A percentile compares a stretch with the other conserved stretches of the same genome.
phyloP scores from a whole-genome alignment of 2,329 filamentous ascomycete genomes.

The Fusarium nurragi region DNA sequence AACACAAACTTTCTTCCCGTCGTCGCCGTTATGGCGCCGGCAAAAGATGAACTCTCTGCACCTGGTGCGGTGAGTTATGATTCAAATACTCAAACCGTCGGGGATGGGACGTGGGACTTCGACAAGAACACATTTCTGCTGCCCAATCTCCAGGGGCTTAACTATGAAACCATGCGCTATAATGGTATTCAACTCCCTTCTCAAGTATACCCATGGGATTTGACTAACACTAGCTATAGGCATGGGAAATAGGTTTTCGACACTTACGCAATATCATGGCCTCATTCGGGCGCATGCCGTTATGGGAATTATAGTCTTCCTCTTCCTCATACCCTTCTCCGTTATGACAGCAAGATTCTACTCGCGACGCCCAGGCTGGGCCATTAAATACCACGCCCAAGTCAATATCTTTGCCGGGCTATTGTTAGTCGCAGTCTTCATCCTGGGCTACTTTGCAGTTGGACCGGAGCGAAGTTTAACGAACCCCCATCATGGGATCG shows the following conservation, averaged over 20 bases:
- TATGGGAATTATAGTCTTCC: slow-evolving; percentile 76
- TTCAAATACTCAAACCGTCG: slow-evolving; percentile 78
- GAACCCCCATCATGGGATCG: slow-evolving; percentile 88
- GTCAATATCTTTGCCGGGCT: slow-evolving; percentile 75
- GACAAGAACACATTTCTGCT: slow-evolving; percentile 79
- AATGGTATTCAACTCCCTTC: slow-evolving; percentile 67
- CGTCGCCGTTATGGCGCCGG: slow-evolving; percentile 68
- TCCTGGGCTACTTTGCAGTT: slow-evolving; percentile 81
- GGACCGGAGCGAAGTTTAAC: slow-evolving; percentile 75
- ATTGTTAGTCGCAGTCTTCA: slow-evolving; percentile 75
- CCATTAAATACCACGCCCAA: slow-evolving; percentile 77
- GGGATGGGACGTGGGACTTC: slow-evolving; percentile 86
- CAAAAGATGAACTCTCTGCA: slow-evolving; percentile 69
- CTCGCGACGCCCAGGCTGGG: slow-evolving; percentile 66
- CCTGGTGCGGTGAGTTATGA: slow-evolving; percentile 78
- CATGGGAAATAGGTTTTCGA: slow-evolving; percentile 83
- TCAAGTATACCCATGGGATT: background rate
- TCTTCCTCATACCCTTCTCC: slow-evolving; percentile 77
- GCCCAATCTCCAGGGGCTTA: slow-evolving; percentile 78
- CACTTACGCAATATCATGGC: slow-evolving; percentile 73
- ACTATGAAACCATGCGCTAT: slow-evolving; percentile 84
- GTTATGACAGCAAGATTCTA: slow-evolving; percentile 80
- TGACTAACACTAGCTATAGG: slow-evolving; percentile 57
- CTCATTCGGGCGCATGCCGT: slow-evolving; percentile 78
- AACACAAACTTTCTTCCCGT: slow-evolving; percentile 41